A percentile compares a stretch with the other conserved stretches of the same genome.
Evolutionary conservation across 1,284 basidiomycete genomes (phyloP).

Genomic region (Gymnopus androsaceus): DNA sequence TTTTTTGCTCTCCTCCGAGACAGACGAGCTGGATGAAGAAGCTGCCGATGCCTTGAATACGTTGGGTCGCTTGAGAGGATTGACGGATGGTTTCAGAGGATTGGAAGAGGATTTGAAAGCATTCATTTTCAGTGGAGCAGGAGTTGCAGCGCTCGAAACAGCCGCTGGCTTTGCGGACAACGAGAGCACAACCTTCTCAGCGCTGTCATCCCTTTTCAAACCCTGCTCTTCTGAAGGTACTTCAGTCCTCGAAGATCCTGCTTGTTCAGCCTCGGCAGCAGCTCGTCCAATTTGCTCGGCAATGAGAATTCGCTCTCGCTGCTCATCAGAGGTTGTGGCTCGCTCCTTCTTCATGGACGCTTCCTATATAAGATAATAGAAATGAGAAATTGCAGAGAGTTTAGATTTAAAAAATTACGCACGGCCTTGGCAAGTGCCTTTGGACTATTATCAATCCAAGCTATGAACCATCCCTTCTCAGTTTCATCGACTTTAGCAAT

Average conservation of each 20-base stretch:
- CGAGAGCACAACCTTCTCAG: constrained; percentile 74
- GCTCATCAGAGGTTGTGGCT: constrained; percentile 90
- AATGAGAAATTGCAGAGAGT: constrained; percentile 6
- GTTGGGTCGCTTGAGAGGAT: constrained; percentile 70
- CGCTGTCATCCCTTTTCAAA: constrained; percentile 72
- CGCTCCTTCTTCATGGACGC: constrained; percentile 92
- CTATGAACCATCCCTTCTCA: constrained; percentile 96
- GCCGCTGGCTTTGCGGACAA: constrained; percentile 55
- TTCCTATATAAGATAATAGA: constrained; percentile 59
- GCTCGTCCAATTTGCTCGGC: constrained; percentile 95
- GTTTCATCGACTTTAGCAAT: constrained; percentile 95
- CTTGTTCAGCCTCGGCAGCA: constrained; percentile 36
- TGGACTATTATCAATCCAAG: constrained; percentile 96
- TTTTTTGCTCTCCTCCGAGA: constrained; percentile 40
- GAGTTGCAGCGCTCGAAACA: constrained; percentile 33
- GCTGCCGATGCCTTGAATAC: constrained; percentile 62
- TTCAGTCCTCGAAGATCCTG: constrained; percentile 34
- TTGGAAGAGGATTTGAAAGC: constrained; percentile 43
- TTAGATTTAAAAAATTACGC: constrained; percentile 30
- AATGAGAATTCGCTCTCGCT: constrained; percentile 87
- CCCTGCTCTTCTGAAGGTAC: constrained; percentile 55
- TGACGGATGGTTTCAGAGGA: constrained; percentile 48
- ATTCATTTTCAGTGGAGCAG: constrained; percentile 61
- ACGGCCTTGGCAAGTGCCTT: constrained; percentile 90
- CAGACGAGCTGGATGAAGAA: constrained; percentile 14